These are phyloP conservation scores for Hanseniaspora occidentalis DNA, from an alignment of 805 yeast genomes.

Conservation along the genomic window DNA sequence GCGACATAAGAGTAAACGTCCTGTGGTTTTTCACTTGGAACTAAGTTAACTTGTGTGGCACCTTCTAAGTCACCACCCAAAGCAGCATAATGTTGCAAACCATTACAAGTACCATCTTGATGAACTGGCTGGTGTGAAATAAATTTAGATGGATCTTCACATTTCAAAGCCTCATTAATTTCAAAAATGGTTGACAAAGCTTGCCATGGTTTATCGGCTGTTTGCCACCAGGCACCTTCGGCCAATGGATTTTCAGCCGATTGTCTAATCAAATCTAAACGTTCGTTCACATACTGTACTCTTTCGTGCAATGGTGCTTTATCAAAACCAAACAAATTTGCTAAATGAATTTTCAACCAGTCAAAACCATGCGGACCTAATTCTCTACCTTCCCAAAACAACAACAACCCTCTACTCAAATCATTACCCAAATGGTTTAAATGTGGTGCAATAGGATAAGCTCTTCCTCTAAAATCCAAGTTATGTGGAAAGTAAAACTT, in stretches of 20 bases:
- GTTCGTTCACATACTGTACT: conserved; percentile 43
- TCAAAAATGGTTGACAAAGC: conserved; percentile 61
- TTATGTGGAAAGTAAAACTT: conserved; percentile 70
- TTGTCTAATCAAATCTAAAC: conserved; percentile 39
- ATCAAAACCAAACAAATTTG: conserved; percentile 65
- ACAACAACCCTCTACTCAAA: conserved; percentile 55
- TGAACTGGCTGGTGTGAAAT: conserved; percentile 68
- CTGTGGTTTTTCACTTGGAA: conserved; percentile 60
- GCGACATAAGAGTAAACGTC: conserved; percentile 71
- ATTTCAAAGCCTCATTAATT: conserved; percentile 43
- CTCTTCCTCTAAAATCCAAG: conserved; percentile 73
- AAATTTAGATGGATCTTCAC: conserved; percentile 51
- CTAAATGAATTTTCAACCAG: conserved; percentile 68
- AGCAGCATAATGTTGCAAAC: conserved; percentile 79
- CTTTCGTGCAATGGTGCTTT: conserved; percentile 58
- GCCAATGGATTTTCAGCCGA: conserved; percentile 53
- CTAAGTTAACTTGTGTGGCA: conserved; percentile 64
- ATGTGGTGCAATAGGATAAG: conserved; percentile 71
- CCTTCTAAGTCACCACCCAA: conserved; percentile 78
- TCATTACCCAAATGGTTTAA: conserved; percentile 75
- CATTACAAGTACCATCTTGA: conserved; percentile 83
- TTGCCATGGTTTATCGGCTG: conserved; percentile 80
- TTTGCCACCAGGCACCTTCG: conserved; percentile 51
- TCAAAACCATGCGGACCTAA: conserved; percentile 51
- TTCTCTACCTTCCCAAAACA: conserved; percentile 66